Base-by-base conservation (phyloP, 192 early-diverging fungal genomes). In the Polychytrium aggregatum region DNA sequence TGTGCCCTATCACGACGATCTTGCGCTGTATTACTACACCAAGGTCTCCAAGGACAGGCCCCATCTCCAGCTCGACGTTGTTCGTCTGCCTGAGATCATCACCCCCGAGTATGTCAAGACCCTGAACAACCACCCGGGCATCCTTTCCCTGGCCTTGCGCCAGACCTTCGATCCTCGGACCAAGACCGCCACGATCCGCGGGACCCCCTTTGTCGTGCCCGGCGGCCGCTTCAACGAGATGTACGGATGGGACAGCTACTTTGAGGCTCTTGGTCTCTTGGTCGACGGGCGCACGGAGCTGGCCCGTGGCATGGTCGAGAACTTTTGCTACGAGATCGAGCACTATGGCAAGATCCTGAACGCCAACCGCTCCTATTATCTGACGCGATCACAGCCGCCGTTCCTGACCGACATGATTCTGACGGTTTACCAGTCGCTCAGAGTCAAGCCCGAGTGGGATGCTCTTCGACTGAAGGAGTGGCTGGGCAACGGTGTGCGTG, bases 341-440 rank as follows among this genome's bases (percentile, higher is more conserved):
- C 91, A 95, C 66, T 99, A 99, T 52, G 91, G 91, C 51, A 97
- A 96, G 68, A 96, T 99, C 58, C 77, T 97, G 38, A 99, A 99
- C 63, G 96, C 93, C 59, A 97, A 97, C 64, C 84, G 96, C 24
- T 84, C 82, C 28, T 99, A 99, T 70, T 99, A 97, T 61, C 65
- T 99, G 21, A 86, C 85, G 0, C 83, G 96, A 22, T 95, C 92
- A 7, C 96, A 99, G 66, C 96, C 96, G 16, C 96, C 96, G 6
- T 96, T 99, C 64, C 65, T 99, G 37, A 95, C 92, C 0, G 93
- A 97, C 60, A 97, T 99, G 96, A 72, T 82, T 2, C 72, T 86
- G 43, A 76, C 82, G 51, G 84, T 90, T 16, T 83, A 72, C 44
- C 71, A 78, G 53, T 62, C 64, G 3, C 69, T 91, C 42, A 48